These are phyloP conservation scores for Solanum tarapatanum DNA, from an alignment of 257 asterid species.

Conservation along the genomic window DNA sequence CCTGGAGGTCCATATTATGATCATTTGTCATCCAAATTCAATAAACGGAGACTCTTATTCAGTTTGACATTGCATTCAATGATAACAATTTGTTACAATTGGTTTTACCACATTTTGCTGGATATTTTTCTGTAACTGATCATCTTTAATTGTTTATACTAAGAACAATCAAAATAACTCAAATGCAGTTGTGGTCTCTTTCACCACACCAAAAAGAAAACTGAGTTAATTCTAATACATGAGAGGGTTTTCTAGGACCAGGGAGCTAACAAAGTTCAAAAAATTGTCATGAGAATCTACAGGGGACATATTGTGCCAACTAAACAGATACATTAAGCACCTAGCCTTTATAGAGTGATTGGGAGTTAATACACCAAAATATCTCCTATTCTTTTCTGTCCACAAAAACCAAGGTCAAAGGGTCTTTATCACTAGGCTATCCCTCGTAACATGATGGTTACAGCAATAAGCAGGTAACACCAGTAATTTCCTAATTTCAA, in stretches of 20 bases:
- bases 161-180: background rate
- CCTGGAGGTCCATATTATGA: background rate
- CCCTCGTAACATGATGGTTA: background rate
- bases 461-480: background rate
- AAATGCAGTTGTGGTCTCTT: background rate
- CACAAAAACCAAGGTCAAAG: background rate
- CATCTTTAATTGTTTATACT: background rate
- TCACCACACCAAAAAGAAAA: background rate
- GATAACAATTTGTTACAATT: background rate
- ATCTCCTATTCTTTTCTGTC: background rate
- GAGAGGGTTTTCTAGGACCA: background rate
- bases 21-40: background rate
- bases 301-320: background rate
- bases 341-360: background rate
- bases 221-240: background rate
- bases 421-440: background rate
- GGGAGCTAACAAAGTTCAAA: background rate
- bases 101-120: background rate
- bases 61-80: background rate
- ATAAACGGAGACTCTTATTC: background rate
- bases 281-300: background rate
- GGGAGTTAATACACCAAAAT: background rate
- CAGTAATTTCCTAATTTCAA: background rate
- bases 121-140: background rate
- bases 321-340: background rate